These are phyloP conservation scores for Neocatenulostroma microsporum DNA, from an alignment of 2,329 filamentous ascomycete species.

Conservation along the genomic window DNA sequence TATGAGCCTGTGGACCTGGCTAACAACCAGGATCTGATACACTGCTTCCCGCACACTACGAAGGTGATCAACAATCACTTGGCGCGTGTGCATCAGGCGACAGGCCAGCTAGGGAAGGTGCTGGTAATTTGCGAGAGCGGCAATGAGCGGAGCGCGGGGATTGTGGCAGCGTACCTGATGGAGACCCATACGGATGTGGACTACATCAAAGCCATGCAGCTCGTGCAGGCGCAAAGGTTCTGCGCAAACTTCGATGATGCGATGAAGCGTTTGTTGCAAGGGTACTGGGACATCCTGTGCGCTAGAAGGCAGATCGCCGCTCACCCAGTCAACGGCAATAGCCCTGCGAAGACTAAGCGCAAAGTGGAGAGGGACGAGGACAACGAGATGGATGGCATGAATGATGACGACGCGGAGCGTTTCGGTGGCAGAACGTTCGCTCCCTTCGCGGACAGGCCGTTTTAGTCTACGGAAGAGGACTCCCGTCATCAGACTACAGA, in stretches of 20 bases:
- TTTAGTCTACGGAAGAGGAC: too few relatives aligned
- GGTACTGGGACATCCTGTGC: constrained; percentile 49
- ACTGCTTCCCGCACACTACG: constrained; percentile 53
- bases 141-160: constrained; percentile 70
- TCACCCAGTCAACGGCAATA: background rate
- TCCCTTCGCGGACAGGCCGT: constrained; percentile 23
- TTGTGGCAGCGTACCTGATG: constrained; percentile 82
- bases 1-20: constrained; percentile 58
- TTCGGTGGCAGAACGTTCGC: constrained; percentile 28
- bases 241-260: constrained; percentile 66
- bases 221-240: constrained; percentile 65
- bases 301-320: constrained; percentile 39
- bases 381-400: constrained; percentile 20
- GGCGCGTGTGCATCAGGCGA: constrained; percentile 19
- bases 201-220: constrained; percentile 57
- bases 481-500: too few relatives aligned
- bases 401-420: constrained; percentile 25
- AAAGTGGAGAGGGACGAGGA: constrained; percentile 22
- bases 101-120: constrained; percentile 53
- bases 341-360: constrained; percentile 15
- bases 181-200: constrained; percentile 57
- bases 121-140: constrained; percentile 86
- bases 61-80: constrained; percentile 70
- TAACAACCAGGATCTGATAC: constrained; percentile 56
- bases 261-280: constrained; percentile 43